Percentiles rank a stretch among this genome's conserved stretches.
Evolutionary conservation across 306 rosid genomes (phyloP).

Genomic region (Ziziphus jujuba): DNA sequence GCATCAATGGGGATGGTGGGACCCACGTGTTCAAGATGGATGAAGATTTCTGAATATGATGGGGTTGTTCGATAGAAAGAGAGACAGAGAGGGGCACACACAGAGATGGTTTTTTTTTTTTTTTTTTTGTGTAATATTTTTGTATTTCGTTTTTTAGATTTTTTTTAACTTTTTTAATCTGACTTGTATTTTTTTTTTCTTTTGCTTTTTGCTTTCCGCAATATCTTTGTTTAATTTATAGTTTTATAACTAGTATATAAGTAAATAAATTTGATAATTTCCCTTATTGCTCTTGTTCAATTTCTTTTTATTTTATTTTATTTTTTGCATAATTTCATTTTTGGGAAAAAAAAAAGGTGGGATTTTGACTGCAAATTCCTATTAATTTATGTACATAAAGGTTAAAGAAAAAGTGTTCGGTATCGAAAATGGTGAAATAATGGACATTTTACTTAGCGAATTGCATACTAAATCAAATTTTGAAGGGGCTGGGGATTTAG

Average conservation of each 20-base stretch:
- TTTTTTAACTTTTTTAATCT: not conserved
- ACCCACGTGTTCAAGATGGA: constrained; percentile 61
- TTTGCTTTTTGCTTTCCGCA: not conserved
- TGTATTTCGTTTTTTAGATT: not conserved
- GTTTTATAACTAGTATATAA: not conserved
- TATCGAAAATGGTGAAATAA: no score
- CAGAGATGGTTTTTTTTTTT: no score
- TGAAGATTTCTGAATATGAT: constrained; percentile 48
- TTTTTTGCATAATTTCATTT: not conserved
- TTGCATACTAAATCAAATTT: no score
- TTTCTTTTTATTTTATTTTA: not conserved
- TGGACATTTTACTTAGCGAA: no score
- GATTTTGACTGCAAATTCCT: no score
- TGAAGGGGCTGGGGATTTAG: no score
- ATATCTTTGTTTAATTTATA: not conserved
- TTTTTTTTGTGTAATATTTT: not conserved
- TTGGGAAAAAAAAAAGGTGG: no score
- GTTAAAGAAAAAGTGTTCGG: not conserved
- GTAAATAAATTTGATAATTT: not conserved
- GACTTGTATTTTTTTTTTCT: not conserved
- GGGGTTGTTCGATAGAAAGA: no score
- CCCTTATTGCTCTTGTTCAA: not conserved
- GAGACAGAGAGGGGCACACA: no score
- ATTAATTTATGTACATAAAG: not conserved
- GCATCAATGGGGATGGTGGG: constrained; percentile 50